A percentile compares a stretch with the other conserved stretches of the same genome.
Conservation (phyloP, 371 early-diverging fungal species). For the Batkoa obscura region DNA sequence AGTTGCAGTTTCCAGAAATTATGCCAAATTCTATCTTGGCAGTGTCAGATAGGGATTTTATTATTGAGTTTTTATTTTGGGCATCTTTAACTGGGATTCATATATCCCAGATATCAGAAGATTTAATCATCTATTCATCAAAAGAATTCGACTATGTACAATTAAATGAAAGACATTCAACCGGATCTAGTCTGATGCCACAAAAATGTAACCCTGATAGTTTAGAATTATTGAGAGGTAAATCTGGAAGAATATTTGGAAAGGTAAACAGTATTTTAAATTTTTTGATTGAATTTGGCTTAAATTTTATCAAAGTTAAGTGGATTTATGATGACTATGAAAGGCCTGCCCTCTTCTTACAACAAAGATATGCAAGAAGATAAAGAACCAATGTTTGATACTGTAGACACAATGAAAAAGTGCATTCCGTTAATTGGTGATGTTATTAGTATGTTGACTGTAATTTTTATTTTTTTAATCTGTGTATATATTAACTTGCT, state of each 20-base stretch:
- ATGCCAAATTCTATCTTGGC: conserved; percentile 77
- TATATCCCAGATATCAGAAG: conserved; percentile 81
- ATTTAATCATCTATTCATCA: conserved; percentile 79
- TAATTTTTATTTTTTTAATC: conserved; percentile 12
- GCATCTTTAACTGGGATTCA: conserved; percentile 73
- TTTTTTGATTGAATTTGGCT: not conserved
- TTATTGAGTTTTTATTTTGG: conserved; percentile 90
- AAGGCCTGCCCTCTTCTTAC: conserved; percentile 91
- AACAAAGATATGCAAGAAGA: conserved; percentile 98
- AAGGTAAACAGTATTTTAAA: conserved; percentile 23
- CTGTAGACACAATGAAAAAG: conserved; percentile 67
- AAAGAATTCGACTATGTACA: conserved; percentile 85
- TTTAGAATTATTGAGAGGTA: conserved; percentile 87
- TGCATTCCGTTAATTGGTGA: conserved; percentile 80
- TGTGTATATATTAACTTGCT: conserved; percentile 9
- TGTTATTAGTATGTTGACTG: conserved; percentile 67
- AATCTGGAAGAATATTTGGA: conserved; percentile 89
- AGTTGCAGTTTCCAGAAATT: conserved; percentile 67
- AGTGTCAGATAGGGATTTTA: conserved; percentile 88
- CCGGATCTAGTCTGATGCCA: conserved; percentile 96
- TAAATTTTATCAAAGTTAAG: conserved; percentile 30
- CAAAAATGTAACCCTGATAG: conserved; percentile 98
- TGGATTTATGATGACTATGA: conserved; percentile 93
- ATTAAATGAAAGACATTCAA: conserved; percentile 87
- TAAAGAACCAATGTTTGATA: conserved; percentile 94